These are phyloP conservation scores for Podaxis sp. DNA, from an alignment of 768 basidiomycete species.

Conservation along the genomic window DNA sequence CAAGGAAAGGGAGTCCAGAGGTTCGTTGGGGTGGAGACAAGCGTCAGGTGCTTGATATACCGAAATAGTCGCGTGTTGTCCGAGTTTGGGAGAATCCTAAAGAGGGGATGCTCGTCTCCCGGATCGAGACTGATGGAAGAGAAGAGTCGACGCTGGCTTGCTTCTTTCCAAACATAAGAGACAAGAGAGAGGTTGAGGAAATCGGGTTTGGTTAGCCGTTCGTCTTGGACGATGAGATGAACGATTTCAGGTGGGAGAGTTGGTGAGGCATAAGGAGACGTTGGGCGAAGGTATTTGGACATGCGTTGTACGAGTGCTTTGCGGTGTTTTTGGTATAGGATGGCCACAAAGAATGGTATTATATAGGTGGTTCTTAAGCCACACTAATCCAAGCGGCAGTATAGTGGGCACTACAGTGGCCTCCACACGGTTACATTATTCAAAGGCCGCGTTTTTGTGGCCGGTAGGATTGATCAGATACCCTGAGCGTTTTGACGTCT, in stretches of 20 bases:
- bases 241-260: not conserved
- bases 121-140: not conserved
- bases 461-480: not conserved
- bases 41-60: conserved; percentile 5
- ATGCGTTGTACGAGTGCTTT: not conserved
- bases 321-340: not conserved
- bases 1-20: not conserved
- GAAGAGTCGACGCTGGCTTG: conserved; percentile 5
- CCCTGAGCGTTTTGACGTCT: not conserved
- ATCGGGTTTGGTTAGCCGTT: not conserved
- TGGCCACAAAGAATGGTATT: not conserved
- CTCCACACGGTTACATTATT: not conserved
- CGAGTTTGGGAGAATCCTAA: not conserved
- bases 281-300: not conserved
- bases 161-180: not conserved
- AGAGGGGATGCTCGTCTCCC: not conserved
- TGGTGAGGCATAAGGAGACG: not conserved
- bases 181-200: not conserved
- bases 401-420: not conserved
- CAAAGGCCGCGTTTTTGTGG: not conserved
- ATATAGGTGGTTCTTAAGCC: not conserved
- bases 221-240: conserved; percentile 2
- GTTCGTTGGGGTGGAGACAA: not conserved
- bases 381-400: not conserved
- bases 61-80: not conserved